Conservation (phyloP, 2,329 filamentous ascomycete species). For the Chaetomium olivaceum region DNA sequence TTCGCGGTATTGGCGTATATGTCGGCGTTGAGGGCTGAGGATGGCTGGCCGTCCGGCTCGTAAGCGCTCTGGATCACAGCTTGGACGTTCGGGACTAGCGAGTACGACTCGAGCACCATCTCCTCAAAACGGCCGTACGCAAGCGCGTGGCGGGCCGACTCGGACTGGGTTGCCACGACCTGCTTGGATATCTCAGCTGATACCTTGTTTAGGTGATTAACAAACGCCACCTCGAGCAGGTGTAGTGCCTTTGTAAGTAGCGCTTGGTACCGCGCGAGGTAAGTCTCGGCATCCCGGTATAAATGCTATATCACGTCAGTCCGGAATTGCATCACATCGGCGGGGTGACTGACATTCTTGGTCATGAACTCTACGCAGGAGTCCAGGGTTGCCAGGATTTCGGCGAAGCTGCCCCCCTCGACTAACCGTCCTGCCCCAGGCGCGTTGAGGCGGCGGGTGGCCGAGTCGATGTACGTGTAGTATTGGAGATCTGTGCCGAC, state of each 20-base stretch:
- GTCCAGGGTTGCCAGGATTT: conserved; percentile 85
- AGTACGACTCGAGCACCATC: conserved; percentile 57
- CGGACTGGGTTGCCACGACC: conserved; percentile 56
- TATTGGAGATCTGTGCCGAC: conserved; percentile 90
- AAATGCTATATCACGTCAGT: conserved; percentile 56
- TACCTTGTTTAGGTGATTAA: conserved; percentile 52
- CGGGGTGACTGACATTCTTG: conserved; percentile 62
- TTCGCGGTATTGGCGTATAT: conserved; percentile 56
- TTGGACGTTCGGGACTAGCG: conserved; percentile 57
- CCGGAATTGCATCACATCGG: not conserved
- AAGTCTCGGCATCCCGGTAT: conserved; percentile 85
- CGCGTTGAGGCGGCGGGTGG: conserved; percentile 86
- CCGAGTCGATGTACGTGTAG: conserved; percentile 89
- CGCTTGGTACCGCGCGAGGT: conserved; percentile 82
- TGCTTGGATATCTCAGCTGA: conserved; percentile 57
- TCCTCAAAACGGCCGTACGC: conserved; percentile 62
- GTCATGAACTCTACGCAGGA: conserved; percentile 93
- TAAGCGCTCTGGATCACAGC: conserved; percentile 54
- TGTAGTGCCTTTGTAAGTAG: conserved; percentile 69
- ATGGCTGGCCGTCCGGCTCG: conserved; percentile 51
- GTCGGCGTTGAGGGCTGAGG: conserved; percentile 47
- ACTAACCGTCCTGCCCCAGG: conserved; percentile 86
- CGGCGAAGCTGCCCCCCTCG: conserved; percentile 78
- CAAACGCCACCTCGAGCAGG: conserved; percentile 60
- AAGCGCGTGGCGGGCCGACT: conserved; percentile 60